Base-by-base conservation (phyloP, 495 filamentous ascomycete genomes). In the Talaromyces adpressus region DNA sequence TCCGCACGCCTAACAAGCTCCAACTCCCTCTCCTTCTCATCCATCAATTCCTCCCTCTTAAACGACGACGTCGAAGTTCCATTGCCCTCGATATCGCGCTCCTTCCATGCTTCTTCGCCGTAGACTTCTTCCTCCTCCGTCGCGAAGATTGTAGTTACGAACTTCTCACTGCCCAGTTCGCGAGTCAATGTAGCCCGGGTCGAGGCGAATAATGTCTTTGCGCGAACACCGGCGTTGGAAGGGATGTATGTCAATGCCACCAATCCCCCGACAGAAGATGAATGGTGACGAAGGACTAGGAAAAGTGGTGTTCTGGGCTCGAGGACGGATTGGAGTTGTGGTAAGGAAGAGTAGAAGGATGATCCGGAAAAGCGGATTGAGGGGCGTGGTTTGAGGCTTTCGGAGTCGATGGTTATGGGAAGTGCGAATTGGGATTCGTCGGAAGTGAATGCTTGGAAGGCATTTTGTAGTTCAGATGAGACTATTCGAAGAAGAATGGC, bases 191-290 rank as follows among this genome's bases (percentile, higher is more conserved):
- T 93, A 61, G 93, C 80, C 45, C 92, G 85, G 18, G 94, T 96
- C 47, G 89, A 85, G 36, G 94, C 93, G 75, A 97, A 96, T 58
- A 98, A 84, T 82, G 92, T 98, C 83, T 98, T 98, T 67, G 93
- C 89, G 47, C 94, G 88, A 45, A 98, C 94, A 18, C 89, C 89
- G 5, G 94, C 93, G 61, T 88, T 75, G 71, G 92, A 91, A 3
- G 94, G 94, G 52, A 98, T 90, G 72, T 96, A 97, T 32, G 94
- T 93, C 52, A 97, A 77, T 53, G 90, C 90, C 59, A 92, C 75
- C 64, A 94, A 86, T 3, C 79, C 79, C 4, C 52, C 12, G 23
- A 56, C 52, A 20, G 52, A 25, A 8, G 73, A 68, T 59, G 73
- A 66, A 45, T 81, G 71, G 32, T 81, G 72, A 32, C 93, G 89